Evolutionary conservation across 163 green algal species (phyloP).

Genomic region (Scenedesmus sp.): DNA sequence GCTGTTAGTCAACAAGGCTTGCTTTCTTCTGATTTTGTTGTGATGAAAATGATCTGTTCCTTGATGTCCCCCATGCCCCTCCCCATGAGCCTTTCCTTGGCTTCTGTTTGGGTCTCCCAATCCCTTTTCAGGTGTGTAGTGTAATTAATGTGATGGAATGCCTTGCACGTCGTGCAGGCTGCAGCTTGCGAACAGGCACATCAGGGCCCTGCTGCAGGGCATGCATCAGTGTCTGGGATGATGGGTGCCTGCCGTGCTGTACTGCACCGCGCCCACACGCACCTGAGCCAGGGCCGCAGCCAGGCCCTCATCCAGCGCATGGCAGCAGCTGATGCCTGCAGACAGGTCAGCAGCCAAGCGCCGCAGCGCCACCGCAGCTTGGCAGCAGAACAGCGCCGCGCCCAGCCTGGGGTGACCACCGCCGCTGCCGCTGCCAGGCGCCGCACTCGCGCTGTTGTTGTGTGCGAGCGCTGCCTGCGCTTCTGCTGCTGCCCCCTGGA

Average conservation of each 20-base stretch:
- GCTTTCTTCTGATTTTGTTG: no score
- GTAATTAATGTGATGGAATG: no score
- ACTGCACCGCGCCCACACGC: neutral
- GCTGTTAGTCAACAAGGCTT: neutral
- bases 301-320: neutral
- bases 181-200: no score
- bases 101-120: no score
- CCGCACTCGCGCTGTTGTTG: neutral
- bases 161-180: no score
- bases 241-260: neutral
- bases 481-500: slow-evolving; percentile 27
- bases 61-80: no score
- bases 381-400: slow-evolving; percentile 39
- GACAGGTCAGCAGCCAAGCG: neutral
- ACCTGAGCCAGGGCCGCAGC: slow-evolving; percentile 25
- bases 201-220: neutral
- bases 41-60: no score
- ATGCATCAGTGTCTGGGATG: no score
- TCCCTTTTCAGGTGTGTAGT: no score
- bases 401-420: neutral
- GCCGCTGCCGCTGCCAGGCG: slow-evolving; percentile 5
- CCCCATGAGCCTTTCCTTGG: no score
- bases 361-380: slow-evolving; percentile 24
- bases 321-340: slow-evolving; percentile 35
- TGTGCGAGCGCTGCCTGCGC: neutral